phyloP scores from a whole-genome alignment of 176 grass and related monocot species.

The Zea luxurians region DNA sequence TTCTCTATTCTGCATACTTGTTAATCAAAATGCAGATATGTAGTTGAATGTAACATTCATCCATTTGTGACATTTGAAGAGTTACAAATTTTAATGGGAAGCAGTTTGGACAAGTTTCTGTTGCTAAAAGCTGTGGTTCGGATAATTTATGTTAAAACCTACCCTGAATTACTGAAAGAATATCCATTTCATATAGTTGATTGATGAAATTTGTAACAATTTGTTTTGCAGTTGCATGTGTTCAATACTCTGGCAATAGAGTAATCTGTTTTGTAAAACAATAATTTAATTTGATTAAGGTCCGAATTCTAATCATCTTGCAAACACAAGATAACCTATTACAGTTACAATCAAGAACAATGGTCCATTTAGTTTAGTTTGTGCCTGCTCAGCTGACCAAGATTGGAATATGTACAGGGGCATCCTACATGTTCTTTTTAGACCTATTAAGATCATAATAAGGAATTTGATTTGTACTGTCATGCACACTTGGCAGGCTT shows the following conservation, averaged over 20 bases:
- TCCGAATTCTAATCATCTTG: background rate
- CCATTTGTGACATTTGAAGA: background rate
- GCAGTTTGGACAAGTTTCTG: background rate
- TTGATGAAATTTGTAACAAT: background rate
- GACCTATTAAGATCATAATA: background rate
- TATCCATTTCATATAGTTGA: background rate
- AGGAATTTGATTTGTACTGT: background rate
- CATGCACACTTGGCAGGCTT: background rate
- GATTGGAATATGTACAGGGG: background rate
- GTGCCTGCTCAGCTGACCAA: background rate
- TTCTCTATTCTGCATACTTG: background rate
- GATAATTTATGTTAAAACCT: background rate
- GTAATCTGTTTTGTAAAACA: background rate
- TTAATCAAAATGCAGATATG: constrained; percentile 1
- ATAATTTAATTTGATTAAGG: background rate
- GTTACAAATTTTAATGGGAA: background rate
- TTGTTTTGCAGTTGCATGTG: background rate
- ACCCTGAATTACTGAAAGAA: background rate
- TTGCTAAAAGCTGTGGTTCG: background rate
- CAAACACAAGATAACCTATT: constrained; percentile 1
- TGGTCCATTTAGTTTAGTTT: background rate
- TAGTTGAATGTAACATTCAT: background rate
- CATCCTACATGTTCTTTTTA: background rate
- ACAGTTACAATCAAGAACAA: background rate
- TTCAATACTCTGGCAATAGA: constrained; percentile 6